These are phyloP conservation scores for Canna indica DNA, from an alignment of 176 grass and related monocot genomes.

Conservation along the genomic window DNA sequence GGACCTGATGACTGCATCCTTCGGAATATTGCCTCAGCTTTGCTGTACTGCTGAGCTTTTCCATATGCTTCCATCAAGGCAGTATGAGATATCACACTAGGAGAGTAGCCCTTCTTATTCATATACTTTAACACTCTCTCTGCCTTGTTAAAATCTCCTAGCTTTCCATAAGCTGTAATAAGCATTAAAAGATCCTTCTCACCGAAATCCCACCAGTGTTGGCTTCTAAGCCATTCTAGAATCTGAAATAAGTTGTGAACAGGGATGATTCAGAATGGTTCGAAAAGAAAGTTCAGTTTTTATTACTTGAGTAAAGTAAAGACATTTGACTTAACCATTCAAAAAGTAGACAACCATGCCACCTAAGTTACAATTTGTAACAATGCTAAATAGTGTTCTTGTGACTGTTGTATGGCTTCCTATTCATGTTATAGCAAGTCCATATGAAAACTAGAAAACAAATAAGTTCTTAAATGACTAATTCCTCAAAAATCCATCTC, in stretches of 20 bases:
- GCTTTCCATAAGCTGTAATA: slow-evolving; percentile 75
- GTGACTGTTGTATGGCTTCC: background rate
- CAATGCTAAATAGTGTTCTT: background rate
- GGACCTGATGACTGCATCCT: slow-evolving; percentile 82
- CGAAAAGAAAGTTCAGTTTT: background rate
- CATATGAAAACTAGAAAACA: background rate
- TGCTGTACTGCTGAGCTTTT: slow-evolving; percentile 69
- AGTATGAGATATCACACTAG: slow-evolving; percentile 86
- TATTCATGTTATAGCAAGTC: background rate
- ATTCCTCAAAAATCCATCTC: background rate
- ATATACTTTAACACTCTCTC: slow-evolving; percentile 76
- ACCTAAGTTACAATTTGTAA: background rate
- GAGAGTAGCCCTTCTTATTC: slow-evolving; percentile 60
- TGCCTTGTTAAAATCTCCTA: slow-evolving; percentile 68
- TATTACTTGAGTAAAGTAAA: too few species aligned
- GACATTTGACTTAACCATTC: too few species aligned
- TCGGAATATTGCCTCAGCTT: slow-evolving; percentile 70
- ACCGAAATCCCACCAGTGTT: slow-evolving; percentile 89
- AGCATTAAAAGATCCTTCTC: slow-evolving; percentile 97
- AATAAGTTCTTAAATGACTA: background rate
- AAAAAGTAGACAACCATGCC: background rate
- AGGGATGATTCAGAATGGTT: background rate
- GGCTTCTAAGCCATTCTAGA: slow-evolving; percentile 86
- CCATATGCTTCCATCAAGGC: slow-evolving; percentile 90
- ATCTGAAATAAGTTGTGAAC: slow-evolving; percentile 31